Evolutionary conservation across 2,329 filamentous ascomycete genomes (phyloP), one percentile per base, ranked within the genome.

Genomic region (Aspergillus costaricaensis): DNA sequence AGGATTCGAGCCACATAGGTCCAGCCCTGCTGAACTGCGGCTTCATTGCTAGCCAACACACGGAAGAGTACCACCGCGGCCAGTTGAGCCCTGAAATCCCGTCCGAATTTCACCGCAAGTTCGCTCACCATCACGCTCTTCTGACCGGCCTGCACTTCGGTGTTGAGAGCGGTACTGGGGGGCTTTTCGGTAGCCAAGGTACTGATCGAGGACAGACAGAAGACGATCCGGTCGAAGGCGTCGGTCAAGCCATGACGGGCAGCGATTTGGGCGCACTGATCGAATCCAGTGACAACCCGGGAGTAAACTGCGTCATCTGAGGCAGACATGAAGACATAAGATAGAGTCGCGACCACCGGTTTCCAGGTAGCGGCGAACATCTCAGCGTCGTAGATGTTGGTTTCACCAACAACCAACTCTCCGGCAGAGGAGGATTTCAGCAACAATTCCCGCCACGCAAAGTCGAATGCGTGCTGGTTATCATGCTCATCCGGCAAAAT

Each of bases 121-220:
- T 98, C 94, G 74, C 94, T 98, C 67, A 99, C 96, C 95, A 99
- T 99, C 59, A 99, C 92, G 70, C 89, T 95, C 76, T 91, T 93
- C 66, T 95, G 91, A 1, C 90, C 91, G 12, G 89, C 92, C 75
- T 98, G 93, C 2, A 99, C 91, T 76, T 98, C 95, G 0, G 96
- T 98, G 72, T 99, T 99, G 27, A 99, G 83, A 9, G 87, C 81
- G 2, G 94, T 99, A 74, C 91, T 96, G 49, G 91, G 90, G 4
- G 90, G 86, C 2, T 81, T 82, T 58, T 91, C 88, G 4, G 89
- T 88, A 12, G 92, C 90, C 59, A 99, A 80, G 1, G 92, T 96
- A 68, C 91, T 96, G 79, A 99, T 98, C 66, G 90, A 89, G 70
- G 92, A 91, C 53, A 99, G 83, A 61, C 91, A 95, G 73, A 91